Conservation (phyloP, 2,329 filamentous ascomycete species). For the Neofusicoccum umdonicola region DNA sequence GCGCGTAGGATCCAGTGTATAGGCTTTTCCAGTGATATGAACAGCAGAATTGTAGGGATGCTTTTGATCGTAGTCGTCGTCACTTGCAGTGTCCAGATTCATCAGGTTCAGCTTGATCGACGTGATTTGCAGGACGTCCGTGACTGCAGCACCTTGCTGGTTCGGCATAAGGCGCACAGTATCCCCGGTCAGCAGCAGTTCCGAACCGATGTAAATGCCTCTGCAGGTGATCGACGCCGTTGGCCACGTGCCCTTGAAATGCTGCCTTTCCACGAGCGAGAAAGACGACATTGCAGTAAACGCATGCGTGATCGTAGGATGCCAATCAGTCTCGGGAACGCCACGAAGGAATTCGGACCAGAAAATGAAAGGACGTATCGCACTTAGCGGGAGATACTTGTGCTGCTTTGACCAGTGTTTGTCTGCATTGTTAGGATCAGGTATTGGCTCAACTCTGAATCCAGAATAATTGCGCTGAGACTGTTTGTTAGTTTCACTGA, state of each 20-base stretch:
- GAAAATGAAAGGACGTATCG: constrained; percentile 54
- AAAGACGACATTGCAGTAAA: constrained; percentile 53
- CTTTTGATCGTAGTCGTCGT: constrained; percentile 45
- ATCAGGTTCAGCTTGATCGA: constrained; percentile 52
- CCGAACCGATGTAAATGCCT: constrained; percentile 57
- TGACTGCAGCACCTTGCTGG: constrained; percentile 30
- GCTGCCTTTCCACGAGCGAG: constrained; percentile 52
- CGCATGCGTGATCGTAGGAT: constrained; percentile 56
- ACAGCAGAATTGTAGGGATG: constrained; percentile 47
- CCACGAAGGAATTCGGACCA: constrained; percentile 51
- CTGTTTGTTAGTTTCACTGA: constrained; percentile 38
- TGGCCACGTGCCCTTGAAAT: constrained; percentile 56
- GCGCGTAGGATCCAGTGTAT: constrained; percentile 20
- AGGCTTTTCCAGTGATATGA: constrained; percentile 49
- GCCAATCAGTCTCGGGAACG: constrained; percentile 42
- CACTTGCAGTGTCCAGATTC: constrained; percentile 47
- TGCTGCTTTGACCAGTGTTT: constrained; percentile 55
- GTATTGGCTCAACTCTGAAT: constrained; percentile 57
- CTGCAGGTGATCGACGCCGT: constrained; percentile 52
- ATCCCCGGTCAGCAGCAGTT: constrained; percentile 56
- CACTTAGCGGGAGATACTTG: constrained; percentile 54
- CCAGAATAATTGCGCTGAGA: constrained; percentile 51
- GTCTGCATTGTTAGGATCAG: constrained; percentile 49
- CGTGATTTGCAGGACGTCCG: constrained; percentile 55
- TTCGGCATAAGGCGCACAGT: constrained; percentile 48